Evolutionary conservation across 495 filamentous ascomycete genomes (phyloP).

Genomic region (Penicillium mononematosum): DNA sequence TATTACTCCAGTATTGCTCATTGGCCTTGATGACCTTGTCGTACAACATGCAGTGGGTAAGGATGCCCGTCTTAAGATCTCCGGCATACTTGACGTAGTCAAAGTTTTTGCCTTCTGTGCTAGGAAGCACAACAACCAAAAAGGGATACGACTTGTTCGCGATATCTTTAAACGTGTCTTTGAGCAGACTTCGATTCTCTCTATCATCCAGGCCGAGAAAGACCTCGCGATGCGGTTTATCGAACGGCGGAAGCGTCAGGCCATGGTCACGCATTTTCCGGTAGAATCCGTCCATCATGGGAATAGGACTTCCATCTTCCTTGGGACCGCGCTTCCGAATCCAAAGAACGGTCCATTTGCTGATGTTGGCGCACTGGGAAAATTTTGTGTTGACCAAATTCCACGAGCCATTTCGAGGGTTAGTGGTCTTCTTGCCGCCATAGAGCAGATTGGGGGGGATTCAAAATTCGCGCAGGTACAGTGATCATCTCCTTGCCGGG

Average conservation of each 20-base stretch:
- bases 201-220: background rate
- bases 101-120: conserved; percentile 50
- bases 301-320: background rate
- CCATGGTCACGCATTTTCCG: background rate
- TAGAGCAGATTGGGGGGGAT: conserved; percentile 20
- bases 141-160: background rate
- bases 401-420: conserved; percentile 16
- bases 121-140: conserved; percentile 59
- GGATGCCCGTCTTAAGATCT: conserved; percentile 58
- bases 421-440: background rate
- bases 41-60: conserved; percentile 57
- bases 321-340: background rate
- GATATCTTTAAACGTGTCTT: background rate
- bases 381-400: conserved; percentile 20
- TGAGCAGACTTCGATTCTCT: background rate
- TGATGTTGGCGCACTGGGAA: background rate
- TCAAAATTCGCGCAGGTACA: conserved; percentile 21
- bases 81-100: conserved; percentile 60
- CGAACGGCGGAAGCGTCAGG: background rate
- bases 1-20: conserved; percentile 65
- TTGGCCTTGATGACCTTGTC: conserved; percentile 23
- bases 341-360: conserved; percentile 7
- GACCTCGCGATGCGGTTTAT: background rate
- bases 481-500: conserved; percentile 15
- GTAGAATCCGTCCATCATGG: background rate